phyloP scores from a whole-genome alignment of 768 basidiomycete species.

The Podaxis carcinomalis region DNA sequence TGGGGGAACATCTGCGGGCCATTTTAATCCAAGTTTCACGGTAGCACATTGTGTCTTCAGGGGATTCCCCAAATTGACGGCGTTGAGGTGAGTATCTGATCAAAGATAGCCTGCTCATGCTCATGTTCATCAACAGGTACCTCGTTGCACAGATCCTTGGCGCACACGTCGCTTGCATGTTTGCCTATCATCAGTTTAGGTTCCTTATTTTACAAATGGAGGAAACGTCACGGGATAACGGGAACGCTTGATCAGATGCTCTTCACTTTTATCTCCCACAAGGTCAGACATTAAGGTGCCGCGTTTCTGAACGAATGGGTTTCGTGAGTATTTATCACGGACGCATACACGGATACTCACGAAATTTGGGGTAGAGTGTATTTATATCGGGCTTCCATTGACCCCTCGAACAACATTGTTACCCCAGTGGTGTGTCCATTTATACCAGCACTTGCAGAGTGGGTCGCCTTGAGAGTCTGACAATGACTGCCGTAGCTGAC shows the following conservation, averaged over 20 bases:
- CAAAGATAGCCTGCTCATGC: background rate
- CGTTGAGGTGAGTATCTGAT: slow-evolving; percentile 5
- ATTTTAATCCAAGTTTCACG: slow-evolving; percentile 15
- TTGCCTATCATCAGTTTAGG: slow-evolving; percentile 14
- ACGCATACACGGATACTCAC: background rate
- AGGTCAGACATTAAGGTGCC: slow-evolving; percentile 10
- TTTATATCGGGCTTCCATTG: slow-evolving; percentile 11
- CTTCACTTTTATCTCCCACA: slow-evolving; percentile 14
- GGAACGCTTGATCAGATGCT: slow-evolving; percentile 2
- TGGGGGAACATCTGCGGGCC: slow-evolving; percentile 13
- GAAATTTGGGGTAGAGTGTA: background rate
- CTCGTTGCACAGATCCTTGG: slow-evolving; percentile 18
- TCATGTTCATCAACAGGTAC: slow-evolving; percentile 9
- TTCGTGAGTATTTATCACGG: slow-evolving; percentile 1
- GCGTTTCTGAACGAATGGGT: slow-evolving; percentile 16
- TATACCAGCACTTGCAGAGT: background rate
- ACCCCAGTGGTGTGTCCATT: slow-evolving; percentile 3
- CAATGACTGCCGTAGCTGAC: background rate
- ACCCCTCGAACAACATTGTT: slow-evolving; percentile 3
- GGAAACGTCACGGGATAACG: slow-evolving; percentile 1
- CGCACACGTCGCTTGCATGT: slow-evolving; percentile 13
- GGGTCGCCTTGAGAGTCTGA: background rate
- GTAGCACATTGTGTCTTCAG: slow-evolving; percentile 11
- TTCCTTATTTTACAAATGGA: slow-evolving; percentile 12
- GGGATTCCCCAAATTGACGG: slow-evolving; percentile 13